phyloP scores from a whole-genome alignment of 139 green algal species.

The Diplosphaera chodatii region DNA sequence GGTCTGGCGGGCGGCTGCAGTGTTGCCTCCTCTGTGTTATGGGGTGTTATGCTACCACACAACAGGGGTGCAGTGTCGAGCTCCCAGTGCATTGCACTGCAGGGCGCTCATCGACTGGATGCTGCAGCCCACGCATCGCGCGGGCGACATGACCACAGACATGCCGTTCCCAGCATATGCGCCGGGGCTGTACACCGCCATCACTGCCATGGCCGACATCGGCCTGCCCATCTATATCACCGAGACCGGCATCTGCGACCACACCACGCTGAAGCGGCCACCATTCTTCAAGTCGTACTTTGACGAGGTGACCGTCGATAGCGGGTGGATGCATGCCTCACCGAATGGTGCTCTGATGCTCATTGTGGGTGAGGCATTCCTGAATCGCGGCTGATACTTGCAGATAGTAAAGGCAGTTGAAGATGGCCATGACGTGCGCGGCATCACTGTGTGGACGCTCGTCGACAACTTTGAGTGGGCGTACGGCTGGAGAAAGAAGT shows the following conservation, averaged over 20 bases:
- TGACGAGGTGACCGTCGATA: no score
- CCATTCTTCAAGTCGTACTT: slow-evolving; percentile 36
- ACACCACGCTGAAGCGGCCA: slow-evolving; percentile 32
- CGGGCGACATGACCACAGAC: slow-evolving; percentile 72
- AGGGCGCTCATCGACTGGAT: slow-evolving; percentile 45
- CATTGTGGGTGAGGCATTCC: no score
- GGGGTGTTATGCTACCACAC: no score
- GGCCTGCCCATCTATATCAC: slow-evolving; percentile 79
- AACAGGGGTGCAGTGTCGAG: no score
- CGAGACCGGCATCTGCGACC: slow-evolving; percentile 70
- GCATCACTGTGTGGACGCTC: slow-evolving; percentile 25
- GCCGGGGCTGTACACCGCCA: slow-evolving; percentile 47
- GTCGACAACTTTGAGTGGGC: slow-evolving; percentile 16
- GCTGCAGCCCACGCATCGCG: slow-evolving; percentile 34
- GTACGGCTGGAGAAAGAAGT: slow-evolving; percentile 17
- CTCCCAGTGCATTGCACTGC: no score
- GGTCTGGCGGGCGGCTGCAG: neutral
- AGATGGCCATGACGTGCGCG: slow-evolving; percentile 25
- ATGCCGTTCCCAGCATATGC: slow-evolving; percentile 77
- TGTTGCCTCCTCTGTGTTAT: no score
- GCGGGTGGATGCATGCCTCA: no score
- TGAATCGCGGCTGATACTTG: neutral
- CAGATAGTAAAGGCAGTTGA: slow-evolving; percentile 14
- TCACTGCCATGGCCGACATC: slow-evolving; percentile 22
- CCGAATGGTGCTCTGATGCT: no score